Evolutionary conservation across 148 eudicot genomes (phyloP).

Genomic region (Linanthus parryae): DNA sequence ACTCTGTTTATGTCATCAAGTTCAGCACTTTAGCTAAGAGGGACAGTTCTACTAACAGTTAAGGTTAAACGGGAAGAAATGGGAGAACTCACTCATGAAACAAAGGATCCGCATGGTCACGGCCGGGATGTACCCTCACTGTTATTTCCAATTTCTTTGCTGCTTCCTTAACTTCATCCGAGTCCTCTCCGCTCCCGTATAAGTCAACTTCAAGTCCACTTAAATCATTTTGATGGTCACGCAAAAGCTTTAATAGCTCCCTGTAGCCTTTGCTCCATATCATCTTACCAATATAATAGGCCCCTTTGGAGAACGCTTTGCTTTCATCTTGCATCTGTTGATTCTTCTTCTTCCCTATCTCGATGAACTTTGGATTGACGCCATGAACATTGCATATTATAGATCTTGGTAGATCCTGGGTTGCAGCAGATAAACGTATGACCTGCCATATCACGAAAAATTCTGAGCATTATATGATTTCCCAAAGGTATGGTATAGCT

Average conservation of each 20-base stretch:
- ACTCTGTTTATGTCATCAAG: too few species aligned
- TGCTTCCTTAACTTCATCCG: conserved; percentile 61
- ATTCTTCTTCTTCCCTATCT: conserved; percentile 74
- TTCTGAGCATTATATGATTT: too few species aligned
- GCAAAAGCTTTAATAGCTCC: conserved; percentile 78
- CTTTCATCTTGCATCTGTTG: conserved; percentile 44
- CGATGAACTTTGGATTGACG: conserved; percentile 92
- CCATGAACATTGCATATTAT: conserved; percentile 96
- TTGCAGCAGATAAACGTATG: conserved; percentile 90
- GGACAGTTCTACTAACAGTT: background rate
- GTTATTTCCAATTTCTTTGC: conserved; percentile 51
- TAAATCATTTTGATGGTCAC: conserved; percentile 62
- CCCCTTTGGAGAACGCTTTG: conserved; percentile 60
- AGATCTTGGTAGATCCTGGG: conserved; percentile 91
- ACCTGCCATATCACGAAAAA: too few species aligned
- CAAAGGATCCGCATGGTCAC: conserved; percentile 93
- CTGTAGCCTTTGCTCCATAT: conserved; percentile 92
- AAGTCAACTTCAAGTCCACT: conserved; percentile 72
- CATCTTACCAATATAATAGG: conserved; percentile 95
- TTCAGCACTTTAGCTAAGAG: background rate
- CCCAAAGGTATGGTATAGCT: too few species aligned
- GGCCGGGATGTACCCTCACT: conserved; percentile 74
- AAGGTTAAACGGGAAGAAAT: background rate
- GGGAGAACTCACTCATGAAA: conserved; percentile 76
- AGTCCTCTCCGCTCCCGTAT: conserved; percentile 90